phyloP scores from a whole-genome alignment of 2,329 filamentous ascomycete species.

The Ophiostoma himal-ulmi region DNA sequence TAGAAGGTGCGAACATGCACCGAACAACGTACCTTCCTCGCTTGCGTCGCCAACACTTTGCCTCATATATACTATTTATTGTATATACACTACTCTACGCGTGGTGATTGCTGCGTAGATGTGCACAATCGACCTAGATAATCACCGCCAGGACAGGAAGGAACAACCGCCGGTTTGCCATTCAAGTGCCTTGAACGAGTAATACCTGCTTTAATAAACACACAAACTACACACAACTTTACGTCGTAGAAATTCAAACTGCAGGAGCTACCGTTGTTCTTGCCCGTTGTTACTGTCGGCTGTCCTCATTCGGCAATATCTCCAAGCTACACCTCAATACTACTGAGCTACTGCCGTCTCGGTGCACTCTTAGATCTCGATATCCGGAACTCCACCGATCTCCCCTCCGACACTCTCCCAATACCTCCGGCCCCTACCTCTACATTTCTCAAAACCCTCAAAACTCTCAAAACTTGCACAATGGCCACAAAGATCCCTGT shows the following conservation, averaged over 20 bases:
- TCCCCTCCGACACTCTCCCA: too few species aligned
- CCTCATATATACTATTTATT: background rate
- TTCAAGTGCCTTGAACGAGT: too few species aligned
- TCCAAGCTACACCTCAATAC: background rate
- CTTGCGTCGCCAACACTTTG: background rate
- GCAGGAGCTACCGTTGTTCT: background rate
- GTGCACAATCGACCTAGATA: background rate
- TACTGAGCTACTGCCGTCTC: background rate
- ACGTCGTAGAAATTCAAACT: background rate
- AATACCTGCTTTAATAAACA: background rate
- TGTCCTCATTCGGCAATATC: background rate
- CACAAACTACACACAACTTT: background rate
- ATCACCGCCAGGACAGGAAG: conserved; percentile 2
- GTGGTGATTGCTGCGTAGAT: background rate
- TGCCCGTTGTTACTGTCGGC: background rate
- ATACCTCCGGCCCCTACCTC: background rate
- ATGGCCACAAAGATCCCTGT: conserved; percentile 31
- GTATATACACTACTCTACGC: background rate
- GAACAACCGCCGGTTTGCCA: background rate
- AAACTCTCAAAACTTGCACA: background rate
- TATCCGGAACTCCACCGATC: background rate
- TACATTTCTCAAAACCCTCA: background rate
- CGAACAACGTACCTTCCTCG: too few species aligned
- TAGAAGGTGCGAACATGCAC: background rate
- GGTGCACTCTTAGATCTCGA: background rate